phyloP scores from a whole-genome alignment of 176 grass and related monocot species.

The Rhipidocladum racemiflorum region DNA sequence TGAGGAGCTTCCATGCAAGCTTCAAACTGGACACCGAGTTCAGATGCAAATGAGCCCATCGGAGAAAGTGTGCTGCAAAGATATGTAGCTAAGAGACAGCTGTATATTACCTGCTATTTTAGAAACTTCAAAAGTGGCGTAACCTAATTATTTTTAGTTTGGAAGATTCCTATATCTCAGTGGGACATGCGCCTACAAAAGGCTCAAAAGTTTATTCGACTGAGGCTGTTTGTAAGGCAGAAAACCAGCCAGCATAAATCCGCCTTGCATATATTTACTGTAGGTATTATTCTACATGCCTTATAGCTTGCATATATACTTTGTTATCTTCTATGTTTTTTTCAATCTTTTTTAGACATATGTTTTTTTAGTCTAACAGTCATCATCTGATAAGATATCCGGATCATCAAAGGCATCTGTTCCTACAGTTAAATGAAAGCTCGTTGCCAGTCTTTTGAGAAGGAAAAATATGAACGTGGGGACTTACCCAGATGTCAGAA shows the following conservation, averaged over 20 bases:
- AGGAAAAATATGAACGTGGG: not conserved
- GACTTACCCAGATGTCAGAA: conserved; percentile 88
- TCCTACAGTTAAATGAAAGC: conserved; percentile 8
- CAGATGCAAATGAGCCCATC: conserved; percentile 96
- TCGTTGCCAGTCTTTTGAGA: not conserved
- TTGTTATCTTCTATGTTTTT: not conserved
- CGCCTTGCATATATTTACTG: not conserved
- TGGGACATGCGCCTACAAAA: conserved; percentile 10
- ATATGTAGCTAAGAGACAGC: conserved; percentile 18
- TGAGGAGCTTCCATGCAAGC: conserved; percentile 91
- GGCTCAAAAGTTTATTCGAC: not conserved
- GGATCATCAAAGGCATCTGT: not conserved
- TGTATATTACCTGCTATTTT: conserved; percentile 20
- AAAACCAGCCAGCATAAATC: not conserved
- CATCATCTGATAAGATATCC: not conserved
- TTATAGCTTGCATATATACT: not conserved
- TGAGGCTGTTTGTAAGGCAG: not conserved
- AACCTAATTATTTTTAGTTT: conserved; percentile 27
- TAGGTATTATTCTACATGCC: not conserved
- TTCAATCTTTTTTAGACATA: no score
- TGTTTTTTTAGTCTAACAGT: not conserved
- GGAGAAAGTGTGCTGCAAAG: conserved; percentile 80
- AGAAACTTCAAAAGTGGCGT: conserved; percentile 10
- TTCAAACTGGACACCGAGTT: conserved; percentile 91
- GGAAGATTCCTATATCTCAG: not conserved